phyloP scores from a whole-genome alignment of 1,139 yeast species.

The Suhomyces coccinellae region DNA sequence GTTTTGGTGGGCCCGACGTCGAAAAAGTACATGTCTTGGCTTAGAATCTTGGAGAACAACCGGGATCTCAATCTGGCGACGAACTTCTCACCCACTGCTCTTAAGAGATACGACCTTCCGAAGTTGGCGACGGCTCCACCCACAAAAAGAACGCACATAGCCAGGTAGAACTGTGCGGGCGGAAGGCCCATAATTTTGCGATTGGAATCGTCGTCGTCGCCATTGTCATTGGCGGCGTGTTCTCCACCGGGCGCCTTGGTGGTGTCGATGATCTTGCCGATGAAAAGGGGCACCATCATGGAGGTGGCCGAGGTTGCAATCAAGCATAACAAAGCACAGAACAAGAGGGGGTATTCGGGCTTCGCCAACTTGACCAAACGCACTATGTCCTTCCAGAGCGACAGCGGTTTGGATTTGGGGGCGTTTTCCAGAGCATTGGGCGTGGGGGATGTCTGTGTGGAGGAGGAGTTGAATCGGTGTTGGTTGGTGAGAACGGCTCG shows the following conservation, averaged over 20 bases:
- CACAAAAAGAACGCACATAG: constrained; percentile 50
- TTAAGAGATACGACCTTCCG: constrained; percentile 71
- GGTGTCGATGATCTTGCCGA: constrained; percentile 64
- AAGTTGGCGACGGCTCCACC: constrained; percentile 78
- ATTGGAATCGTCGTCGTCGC: neutral
- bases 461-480: constrained; percentile 3
- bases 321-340: constrained; percentile 60
- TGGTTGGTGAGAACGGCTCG: neutral
- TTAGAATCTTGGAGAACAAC: constrained; percentile 71
- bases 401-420: constrained; percentile 2
- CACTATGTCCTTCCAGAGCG: constrained; percentile 8
- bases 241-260: constrained; percentile 14
- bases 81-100: constrained; percentile 80
- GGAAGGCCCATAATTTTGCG: constrained; percentile 34
- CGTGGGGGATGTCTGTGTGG: neutral
- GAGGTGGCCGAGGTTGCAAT: constrained; percentile 50
- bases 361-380: constrained; percentile 34
- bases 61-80: constrained; percentile 80
- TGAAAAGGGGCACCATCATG: constrained; percentile 77
- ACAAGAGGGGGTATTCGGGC: constrained; percentile 37
- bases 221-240: neutral
- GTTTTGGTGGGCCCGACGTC: constrained; percentile 63
- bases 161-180: constrained; percentile 35
- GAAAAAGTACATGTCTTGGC: constrained; percentile 89
- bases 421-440: neutral